A percentile compares a stretch with the other conserved stretches of the same genome.
Evolutionary conservation across 2,329 filamentous ascomycete genomes (phyloP).

Genomic region (Colletotrichum camelliae): DNA sequence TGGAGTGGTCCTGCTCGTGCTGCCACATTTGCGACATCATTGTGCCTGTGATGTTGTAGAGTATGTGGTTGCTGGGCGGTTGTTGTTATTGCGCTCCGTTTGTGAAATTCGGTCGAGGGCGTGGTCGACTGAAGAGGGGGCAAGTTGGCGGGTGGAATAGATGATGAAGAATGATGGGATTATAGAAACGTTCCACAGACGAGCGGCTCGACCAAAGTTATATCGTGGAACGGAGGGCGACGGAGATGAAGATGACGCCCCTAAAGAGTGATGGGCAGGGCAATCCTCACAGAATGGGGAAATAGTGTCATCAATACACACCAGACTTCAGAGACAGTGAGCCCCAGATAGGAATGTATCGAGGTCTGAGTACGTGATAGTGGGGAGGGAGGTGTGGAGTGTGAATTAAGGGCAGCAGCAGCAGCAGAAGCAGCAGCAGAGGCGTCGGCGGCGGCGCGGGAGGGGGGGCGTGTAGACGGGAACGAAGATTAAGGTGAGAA

Average conservation of each 20-base stretch:
- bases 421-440: neutral
- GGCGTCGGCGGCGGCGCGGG: neutral
- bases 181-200: constrained; percentile 27
- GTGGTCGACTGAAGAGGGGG: constrained; percentile 21
- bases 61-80: constrained; percentile 17
- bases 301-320: constrained; percentile 24
- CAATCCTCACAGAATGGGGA: constrained; percentile 21
- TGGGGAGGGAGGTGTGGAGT: constrained; percentile 9
- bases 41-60: neutral
- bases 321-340: constrained; percentile 37
- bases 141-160: constrained; percentile 16
- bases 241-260: constrained; percentile 32
- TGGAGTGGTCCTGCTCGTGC: constrained; percentile 18
- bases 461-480: constrained; percentile 8
- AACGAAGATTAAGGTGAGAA: constrained; percentile 7
- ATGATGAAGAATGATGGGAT: constrained; percentile 25
- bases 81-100: neutral
- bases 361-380: constrained; percentile 25
- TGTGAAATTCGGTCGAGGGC: constrained; percentile 1
- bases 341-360: constrained; percentile 38
- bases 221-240: constrained; percentile 42
- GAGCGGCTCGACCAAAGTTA: constrained; percentile 46
- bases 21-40: constrained; percentile 21
- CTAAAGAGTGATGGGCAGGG: constrained; percentile 9
- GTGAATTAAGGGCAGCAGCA: neutral